Percentiles rank a stretch among this genome's conserved stretches.
These are phyloP conservation scores for Saturnispora serradocipensis DNA, from an alignment of 805 yeast genomes.

Conservation along the genomic window DNA sequence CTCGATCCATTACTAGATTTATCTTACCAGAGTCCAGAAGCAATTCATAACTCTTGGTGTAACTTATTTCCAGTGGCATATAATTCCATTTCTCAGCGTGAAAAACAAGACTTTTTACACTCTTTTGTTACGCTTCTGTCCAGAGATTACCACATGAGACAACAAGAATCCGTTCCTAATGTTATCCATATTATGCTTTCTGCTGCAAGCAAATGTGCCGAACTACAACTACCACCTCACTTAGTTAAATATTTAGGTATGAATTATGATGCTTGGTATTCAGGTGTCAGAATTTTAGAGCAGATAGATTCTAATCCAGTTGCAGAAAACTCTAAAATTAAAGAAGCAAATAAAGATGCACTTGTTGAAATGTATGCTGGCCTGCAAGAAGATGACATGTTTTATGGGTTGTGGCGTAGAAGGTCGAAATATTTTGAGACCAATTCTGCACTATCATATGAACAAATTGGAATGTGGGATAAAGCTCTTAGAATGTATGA, in stretches of 20 bases:
- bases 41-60: constrained; percentile 79
- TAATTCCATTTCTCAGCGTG: constrained; percentile 64
- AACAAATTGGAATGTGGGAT: constrained; percentile 92
- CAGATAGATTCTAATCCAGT: constrained; percentile 39
- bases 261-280: constrained; percentile 86
- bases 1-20: constrained; percentile 68
- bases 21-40: constrained; percentile 70
- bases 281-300: constrained; percentile 78
- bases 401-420: constrained; percentile 96
- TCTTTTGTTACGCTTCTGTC: constrained; percentile 70
- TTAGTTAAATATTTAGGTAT: constrained; percentile 79
- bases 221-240: constrained; percentile 85
- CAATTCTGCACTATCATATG: constrained; percentile 84
- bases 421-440: constrained; percentile 93
- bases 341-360: constrained; percentile 85
- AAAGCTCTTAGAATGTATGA: constrained; percentile 91
- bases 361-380: constrained; percentile 80
- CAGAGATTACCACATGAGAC: constrained; percentile 89
- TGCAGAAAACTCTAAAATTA: constrained; percentile 59
- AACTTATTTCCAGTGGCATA: constrained; percentile 76
- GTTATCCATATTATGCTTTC: constrained; percentile 77
- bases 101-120: constrained; percentile 76
- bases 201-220: constrained; percentile 68
- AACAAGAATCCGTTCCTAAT: constrained; percentile 77
- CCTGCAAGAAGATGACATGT: constrained; percentile 91